Base-by-base conservation (phyloP, 2,329 filamentous ascomycete genomes). In the Ascochyta koolunga region DNA sequence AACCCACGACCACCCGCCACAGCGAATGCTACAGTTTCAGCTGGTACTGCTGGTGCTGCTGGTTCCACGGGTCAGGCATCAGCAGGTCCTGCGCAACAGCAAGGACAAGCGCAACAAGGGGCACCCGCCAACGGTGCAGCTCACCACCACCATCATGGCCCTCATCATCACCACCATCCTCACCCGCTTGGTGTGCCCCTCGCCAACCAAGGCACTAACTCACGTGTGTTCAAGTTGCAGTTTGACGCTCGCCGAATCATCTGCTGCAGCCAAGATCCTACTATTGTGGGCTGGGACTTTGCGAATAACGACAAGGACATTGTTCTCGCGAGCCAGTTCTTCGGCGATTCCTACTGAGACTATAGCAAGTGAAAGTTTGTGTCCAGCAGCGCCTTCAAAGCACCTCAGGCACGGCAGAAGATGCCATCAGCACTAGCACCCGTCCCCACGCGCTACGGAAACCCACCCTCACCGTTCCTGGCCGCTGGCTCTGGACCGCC, bases 221-320 rank as follows among this genome's bases (percentile, higher is more conserved):
- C 84, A 10, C 76, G 95, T 21, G 90, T 99, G 3, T 99, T 98
- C 80, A 99, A 99, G 76, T 81, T 98, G 31, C 95, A 99, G 73
- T 99, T 97, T 64, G 95, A 99, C 71, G 90, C 92, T 0, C 85
- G 92, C 19, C 87, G 93, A 65, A 96, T 99, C 63, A 89, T 99
- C 49, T 97, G 93, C 78, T 97, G 93, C 72, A 95, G 90, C 60
- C 93, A 98, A 73, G 91, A 95, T 51, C 88, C 88, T 33, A 86
- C 89, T 15, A 98, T 99, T 68, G 91, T 98, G 0, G 95, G 93
- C 0, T 99, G 95, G 95, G 95, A 99, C 74, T 99, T 98, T 81
- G 95, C 92, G 54, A 91, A 92, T 63, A 89, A 86, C 4, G 93
- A 99, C 61, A 76, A 83, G 50, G 89, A 96, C 64, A 83, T 97